Percentiles rank a stretch among this genome's conserved stretches.
Conservation (phyloP, 2,329 filamentous ascomycete species). For the Fusarium napiforme region DNA sequence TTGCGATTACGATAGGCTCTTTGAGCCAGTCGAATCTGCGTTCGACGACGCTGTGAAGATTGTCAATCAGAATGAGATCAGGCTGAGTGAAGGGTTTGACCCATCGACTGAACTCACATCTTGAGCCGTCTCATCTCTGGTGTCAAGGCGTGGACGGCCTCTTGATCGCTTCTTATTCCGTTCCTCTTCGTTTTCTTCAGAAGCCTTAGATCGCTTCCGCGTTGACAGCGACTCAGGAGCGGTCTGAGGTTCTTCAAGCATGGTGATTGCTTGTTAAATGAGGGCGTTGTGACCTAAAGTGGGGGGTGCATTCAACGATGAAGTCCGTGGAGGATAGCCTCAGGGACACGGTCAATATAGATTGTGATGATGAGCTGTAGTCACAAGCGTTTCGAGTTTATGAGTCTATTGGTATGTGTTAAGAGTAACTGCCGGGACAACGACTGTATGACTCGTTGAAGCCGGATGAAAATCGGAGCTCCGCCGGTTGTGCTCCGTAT, state of each 20-base stretch:
- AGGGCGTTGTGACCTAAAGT: neutral
- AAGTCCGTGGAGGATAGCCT: neutral
- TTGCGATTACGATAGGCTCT: slow-evolving; percentile 87
- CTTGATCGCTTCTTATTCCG: slow-evolving; percentile 69
- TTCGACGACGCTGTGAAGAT: slow-evolving; percentile 74
- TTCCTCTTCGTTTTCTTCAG: slow-evolving; percentile 50
- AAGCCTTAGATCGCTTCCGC: slow-evolving; percentile 41
- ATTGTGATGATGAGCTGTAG: neutral
- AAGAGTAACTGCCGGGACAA: neutral
- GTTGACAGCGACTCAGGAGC: neutral
- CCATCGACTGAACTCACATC: slow-evolving; percentile 68
- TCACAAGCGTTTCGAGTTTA: neutral
- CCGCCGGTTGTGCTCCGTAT: slow-evolving; percentile 17
- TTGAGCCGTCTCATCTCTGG: slow-evolving; percentile 79
- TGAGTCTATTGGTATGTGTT: neutral
- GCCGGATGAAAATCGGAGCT: neutral
- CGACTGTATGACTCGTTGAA: neutral
- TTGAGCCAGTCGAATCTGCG: slow-evolving; percentile 88
- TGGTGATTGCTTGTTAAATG: neutral
- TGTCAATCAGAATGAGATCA: slow-evolving; percentile 37
- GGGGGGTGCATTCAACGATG: neutral
- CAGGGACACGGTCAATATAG: neutral
- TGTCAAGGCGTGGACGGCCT: slow-evolving; percentile 79
- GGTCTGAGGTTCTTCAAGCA: slow-evolving; percentile 20
- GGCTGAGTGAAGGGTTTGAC: neutral